Evolutionary conservation across 495 filamentous ascomycete species (phyloP).

Genomic region (Aspergillus wentii): DNA sequence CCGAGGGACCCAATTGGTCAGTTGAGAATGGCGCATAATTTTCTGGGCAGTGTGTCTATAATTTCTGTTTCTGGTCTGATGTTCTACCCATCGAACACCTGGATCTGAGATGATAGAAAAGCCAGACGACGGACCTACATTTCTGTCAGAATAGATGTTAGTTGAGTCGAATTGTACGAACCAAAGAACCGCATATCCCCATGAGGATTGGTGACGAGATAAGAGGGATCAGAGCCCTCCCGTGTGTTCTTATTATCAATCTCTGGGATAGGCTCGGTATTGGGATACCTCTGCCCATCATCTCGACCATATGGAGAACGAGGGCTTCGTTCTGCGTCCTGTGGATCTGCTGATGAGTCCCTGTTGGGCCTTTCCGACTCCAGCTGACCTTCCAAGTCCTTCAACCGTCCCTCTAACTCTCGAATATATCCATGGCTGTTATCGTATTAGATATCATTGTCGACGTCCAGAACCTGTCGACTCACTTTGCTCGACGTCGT

Average conservation of each 20-base stretch:
- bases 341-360: too few relatives aligned
- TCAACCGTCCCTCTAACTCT: slow-evolving; percentile 3
- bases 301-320: too few relatives aligned
- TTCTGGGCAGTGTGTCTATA: slow-evolving; percentile 1
- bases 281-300: not conserved
- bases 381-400: slow-evolving; percentile 1
- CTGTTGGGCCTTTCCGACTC: too few relatives aligned
- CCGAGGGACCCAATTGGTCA: slow-evolving; percentile 12
- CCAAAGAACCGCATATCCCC: slow-evolving; percentile 15
- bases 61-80: not conserved
- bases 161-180: not conserved
- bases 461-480: too few relatives aligned
- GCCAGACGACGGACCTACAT: slow-evolving; percentile 9
- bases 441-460: too few relatives aligned
- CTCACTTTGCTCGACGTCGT: too few relatives aligned
- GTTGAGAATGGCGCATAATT: slow-evolving; percentile 2
- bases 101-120: slow-evolving; percentile 5
- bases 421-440: too few relatives aligned
- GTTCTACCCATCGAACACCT: not conserved
- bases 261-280: not conserved
- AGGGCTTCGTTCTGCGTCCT: not conserved
- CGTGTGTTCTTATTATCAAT: not conserved
- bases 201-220: slow-evolving; percentile 3
- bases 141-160: slow-evolving; percentile 1
- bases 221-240: slow-evolving; percentile 3